phyloP scores from a whole-genome alignment of 139 green algal species.

The Zygnema cylindricum region DNA sequence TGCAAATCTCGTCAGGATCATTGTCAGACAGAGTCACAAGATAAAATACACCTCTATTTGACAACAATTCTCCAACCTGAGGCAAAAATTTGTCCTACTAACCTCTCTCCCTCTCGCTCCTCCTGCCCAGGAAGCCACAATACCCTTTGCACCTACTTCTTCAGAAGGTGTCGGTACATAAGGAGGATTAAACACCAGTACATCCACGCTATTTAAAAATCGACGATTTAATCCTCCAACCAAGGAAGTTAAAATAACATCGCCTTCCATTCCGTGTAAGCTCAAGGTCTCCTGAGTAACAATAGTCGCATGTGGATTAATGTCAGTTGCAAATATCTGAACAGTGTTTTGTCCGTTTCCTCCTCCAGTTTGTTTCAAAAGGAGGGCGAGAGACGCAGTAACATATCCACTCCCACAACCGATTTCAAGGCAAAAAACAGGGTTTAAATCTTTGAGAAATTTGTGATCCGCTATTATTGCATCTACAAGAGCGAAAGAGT shows the following conservation, averaged over 20 bases:
- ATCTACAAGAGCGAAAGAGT: constrained; percentile 58
- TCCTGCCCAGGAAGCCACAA: constrained; percentile 88
- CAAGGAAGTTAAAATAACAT: constrained; percentile 38
- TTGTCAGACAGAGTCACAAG: constrained; percentile 46
- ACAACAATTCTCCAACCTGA: constrained; percentile 21
- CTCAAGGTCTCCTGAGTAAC: constrained; percentile 67
- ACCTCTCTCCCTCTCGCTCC: constrained; percentile 77
- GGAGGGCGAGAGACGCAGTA: constrained; percentile 75
- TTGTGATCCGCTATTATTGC: constrained; percentile 29
- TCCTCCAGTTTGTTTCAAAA: constrained; percentile 63
- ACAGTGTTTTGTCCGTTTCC: too few species aligned
- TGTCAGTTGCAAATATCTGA: constrained; percentile 69
- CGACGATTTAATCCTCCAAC: constrained; percentile 11
- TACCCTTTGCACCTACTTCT: constrained; percentile 74
- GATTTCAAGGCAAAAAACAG: constrained; percentile 62
- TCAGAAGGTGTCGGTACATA: constrained; percentile 94
- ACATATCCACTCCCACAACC: constrained; percentile 87
- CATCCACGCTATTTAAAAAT: constrained; percentile 61
- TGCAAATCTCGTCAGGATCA: constrained; percentile 60
- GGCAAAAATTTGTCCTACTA: constrained; percentile 84
- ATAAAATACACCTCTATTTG: constrained; percentile 34
- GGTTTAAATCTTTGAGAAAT: neutral
- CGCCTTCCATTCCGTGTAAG: constrained; percentile 61
- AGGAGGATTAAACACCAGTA: constrained; percentile 94
- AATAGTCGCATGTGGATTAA: constrained; percentile 70